These are phyloP conservation scores for Agrocybe chaxingu DNA, from an alignment of 768 basidiomycete species.

Conservation along the genomic window DNA sequence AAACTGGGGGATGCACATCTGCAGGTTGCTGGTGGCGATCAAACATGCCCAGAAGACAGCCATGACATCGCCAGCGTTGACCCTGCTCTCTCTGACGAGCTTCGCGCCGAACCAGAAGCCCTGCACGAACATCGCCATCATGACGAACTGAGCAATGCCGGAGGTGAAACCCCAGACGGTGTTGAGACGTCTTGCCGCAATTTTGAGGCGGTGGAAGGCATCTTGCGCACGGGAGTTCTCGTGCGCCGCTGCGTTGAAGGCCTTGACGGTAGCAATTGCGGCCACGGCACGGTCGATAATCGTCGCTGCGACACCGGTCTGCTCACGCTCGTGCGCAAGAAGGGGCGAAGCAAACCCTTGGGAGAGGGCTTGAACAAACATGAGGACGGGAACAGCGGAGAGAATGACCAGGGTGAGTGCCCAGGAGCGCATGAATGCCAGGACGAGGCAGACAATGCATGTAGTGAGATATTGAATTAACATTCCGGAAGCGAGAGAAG, in stretches of 20 bases:
- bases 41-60: slow-evolving; percentile 98
- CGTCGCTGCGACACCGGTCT: slow-evolving; percentile 71
- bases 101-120: slow-evolving; percentile 95
- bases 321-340: slow-evolving; percentile 60
- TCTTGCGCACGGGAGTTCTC: slow-evolving; percentile 42
- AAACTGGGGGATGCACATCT: slow-evolving; percentile 82
- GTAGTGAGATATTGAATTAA: slow-evolving; percentile 82
- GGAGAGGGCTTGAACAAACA: slow-evolving; percentile 72
- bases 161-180: slow-evolving; percentile 74
- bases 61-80: slow-evolving; percentile 78
- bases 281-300: slow-evolving; percentile 73
- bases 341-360: slow-evolving; percentile 68
- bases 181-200: slow-evolving; percentile 51
- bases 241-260: slow-evolving; percentile 72
- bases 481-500: slow-evolving; percentile 75
- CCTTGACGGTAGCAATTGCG: slow-evolving; percentile 88
- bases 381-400: slow-evolving; percentile 79
- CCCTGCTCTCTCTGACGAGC: slow-evolving; percentile 76
- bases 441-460: slow-evolving; percentile 69
- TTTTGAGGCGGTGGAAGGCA: slow-evolving; percentile 42
- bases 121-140: slow-evolving; percentile 92
- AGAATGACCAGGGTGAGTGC: slow-evolving; percentile 90
- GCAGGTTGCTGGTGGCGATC: slow-evolving; percentile 83
- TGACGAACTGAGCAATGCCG: slow-evolving; percentile 73
- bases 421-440: slow-evolving; percentile 81